Percentiles rank a stretch among this genome's conserved stretches.
Evolutionary conservation across 2,329 filamentous ascomycete species (phyloP).

Genomic region (Cladosporium sphaerospermum): DNA sequence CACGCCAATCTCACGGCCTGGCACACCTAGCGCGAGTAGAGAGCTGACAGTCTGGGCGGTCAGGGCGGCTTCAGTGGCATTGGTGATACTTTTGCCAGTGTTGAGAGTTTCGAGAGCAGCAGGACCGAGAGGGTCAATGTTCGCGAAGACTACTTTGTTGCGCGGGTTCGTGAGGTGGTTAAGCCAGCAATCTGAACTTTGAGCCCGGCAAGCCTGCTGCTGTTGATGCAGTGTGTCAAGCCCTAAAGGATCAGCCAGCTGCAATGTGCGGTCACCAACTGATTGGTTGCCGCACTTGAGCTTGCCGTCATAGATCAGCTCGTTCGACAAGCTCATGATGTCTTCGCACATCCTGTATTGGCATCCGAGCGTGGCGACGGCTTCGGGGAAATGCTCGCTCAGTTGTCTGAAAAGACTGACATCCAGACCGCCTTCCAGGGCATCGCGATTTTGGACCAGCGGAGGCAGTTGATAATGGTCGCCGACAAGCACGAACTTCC

Average conservation of each 20-base stretch:
- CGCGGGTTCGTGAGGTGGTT: constrained; percentile 62
- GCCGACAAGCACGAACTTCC: constrained; percentile 88
- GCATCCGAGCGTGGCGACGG: constrained; percentile 86
- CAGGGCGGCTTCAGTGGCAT: constrained; percentile 72
- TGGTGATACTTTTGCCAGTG: constrained; percentile 80
- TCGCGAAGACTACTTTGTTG: constrained; percentile 76
- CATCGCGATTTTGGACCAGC: constrained; percentile 86
- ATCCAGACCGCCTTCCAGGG: constrained; percentile 78
- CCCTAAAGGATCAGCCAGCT: constrained; percentile 49
- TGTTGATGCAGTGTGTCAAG: constrained; percentile 30
- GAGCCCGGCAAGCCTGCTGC: not conserved
- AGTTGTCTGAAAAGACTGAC: constrained; percentile 90
- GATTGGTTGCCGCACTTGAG: constrained; percentile 80
- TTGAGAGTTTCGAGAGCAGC: constrained; percentile 60
- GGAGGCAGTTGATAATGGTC: constrained; percentile 96
- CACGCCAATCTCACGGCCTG: constrained; percentile 74
- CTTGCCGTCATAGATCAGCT: constrained; percentile 82
- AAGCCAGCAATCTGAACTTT: constrained; percentile 61
- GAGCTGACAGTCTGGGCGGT: constrained; percentile 74
- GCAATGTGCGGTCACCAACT: constrained; percentile 63
- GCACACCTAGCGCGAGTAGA: constrained; percentile 68
- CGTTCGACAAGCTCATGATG: constrained; percentile 90
- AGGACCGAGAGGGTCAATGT: constrained; percentile 70
- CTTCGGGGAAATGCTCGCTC: constrained; percentile 78
- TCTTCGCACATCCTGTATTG: constrained; percentile 99